Conservation (phyloP, 371 early-diverging fungal genomes). For the Mortierella sp. region DNA sequence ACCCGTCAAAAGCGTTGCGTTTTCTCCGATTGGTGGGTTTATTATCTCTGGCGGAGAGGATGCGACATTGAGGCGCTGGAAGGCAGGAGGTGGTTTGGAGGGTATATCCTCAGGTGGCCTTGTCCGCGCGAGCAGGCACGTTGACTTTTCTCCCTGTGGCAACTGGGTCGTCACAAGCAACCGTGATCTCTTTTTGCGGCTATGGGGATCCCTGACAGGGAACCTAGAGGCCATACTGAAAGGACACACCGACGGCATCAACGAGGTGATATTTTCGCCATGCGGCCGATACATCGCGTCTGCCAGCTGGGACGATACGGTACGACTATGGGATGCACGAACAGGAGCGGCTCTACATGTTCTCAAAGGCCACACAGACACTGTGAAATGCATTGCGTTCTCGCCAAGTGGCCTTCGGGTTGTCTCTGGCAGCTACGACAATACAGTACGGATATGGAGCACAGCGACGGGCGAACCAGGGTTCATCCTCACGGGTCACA, state of each 20-base stretch:
- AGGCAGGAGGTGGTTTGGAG: too few species aligned
- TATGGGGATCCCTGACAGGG: neutral
- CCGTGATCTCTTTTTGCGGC: neutral
- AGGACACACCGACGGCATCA: neutral
- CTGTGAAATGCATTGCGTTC: too few species aligned
- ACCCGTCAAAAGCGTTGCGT: too few species aligned
- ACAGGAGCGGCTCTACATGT: neutral
- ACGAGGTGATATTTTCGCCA: neutral
- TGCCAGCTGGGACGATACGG: neutral
- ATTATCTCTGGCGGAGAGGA: too few species aligned
- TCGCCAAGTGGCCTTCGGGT: too few species aligned
- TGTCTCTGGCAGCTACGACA: too few species aligned
- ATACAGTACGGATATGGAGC: too few species aligned
- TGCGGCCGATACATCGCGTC: neutral
- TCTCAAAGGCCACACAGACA: too few species aligned
- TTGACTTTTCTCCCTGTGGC: conserved; percentile 2
- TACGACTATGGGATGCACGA: neutral
- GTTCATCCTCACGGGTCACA: neutral
- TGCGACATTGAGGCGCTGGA: too few species aligned
- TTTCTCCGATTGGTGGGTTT: too few species aligned
- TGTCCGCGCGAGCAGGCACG: neutral
- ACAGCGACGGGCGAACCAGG: too few species aligned
- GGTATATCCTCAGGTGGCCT: too few species aligned
- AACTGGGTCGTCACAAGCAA: neutral
- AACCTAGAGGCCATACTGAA: neutral